Evolutionary conservation across 164 flowering plant genomes (phyloP).

Genomic region (Vitis amurensis): DNA sequence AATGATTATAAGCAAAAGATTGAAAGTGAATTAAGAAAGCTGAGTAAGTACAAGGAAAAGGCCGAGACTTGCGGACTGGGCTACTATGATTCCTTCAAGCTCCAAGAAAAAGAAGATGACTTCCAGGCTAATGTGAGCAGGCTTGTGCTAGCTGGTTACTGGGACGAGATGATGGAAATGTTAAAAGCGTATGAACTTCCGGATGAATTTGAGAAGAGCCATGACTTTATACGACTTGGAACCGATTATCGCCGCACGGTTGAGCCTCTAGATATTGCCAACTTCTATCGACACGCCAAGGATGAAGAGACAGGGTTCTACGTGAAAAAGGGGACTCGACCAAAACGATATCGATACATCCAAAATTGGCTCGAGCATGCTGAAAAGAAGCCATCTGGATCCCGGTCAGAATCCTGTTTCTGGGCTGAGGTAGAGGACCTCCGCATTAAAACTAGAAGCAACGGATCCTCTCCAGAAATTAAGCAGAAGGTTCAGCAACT

Average conservation of each 20-base stretch:
- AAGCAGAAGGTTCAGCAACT: constrained; percentile 32
- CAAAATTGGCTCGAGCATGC: constrained; percentile 69
- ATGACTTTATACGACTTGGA: constrained; percentile 58
- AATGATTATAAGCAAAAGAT: constrained; percentile 37
- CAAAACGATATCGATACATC: constrained; percentile 60
- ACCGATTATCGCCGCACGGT: constrained; percentile 57
- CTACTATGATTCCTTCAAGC: constrained; percentile 75
- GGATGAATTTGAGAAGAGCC: constrained; percentile 52
- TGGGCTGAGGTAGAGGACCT: constrained; percentile 79
- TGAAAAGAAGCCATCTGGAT: constrained; percentile 7
- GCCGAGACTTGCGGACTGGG: constrained; percentile 43
- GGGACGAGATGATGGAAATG: constrained; percentile 81
- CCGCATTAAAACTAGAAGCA: constrained; percentile 7
- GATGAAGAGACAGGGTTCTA: constrained; percentile 72
- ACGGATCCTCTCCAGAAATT: constrained; percentile 22
- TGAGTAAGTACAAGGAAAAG: constrained; percentile 39
- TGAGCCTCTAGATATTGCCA: constrained; percentile 89
- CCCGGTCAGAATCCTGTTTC: constrained; percentile 48
- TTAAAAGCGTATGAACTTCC: constrained; percentile 65
- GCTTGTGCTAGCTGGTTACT: constrained; percentile 64
- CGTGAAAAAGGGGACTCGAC: constrained; percentile 50
- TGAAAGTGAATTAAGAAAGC: constrained; percentile 19
- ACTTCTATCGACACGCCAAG: constrained; percentile 72
- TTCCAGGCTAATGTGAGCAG: constrained; percentile 66
- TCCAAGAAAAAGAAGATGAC: constrained; percentile 39